Evolutionary conservation across 164 flowering plant species (phyloP), one percentile per base, ranked within the genome.

Genomic region (Kalanchoe fedtschenkoi): DNA sequence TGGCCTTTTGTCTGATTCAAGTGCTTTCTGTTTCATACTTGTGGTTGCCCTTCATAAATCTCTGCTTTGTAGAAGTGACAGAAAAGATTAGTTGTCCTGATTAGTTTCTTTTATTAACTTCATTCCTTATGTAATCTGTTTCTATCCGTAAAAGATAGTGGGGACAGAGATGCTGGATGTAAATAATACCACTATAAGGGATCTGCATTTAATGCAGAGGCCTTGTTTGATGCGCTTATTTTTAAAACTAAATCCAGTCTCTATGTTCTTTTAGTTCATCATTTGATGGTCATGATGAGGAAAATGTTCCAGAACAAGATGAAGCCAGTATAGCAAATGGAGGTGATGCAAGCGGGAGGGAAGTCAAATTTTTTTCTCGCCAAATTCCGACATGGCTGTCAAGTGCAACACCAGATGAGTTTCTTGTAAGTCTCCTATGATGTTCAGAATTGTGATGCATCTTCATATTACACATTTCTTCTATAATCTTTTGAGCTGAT

Each of bases 361-460:
- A 83, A 80, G 73, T 73, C 58, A 81, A 80, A 68, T 29, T 61
- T 59, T 47, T 72, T 42, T 70, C 88, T 64, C 85, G 74, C 67
- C 85, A 76, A 66, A 69, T 82, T 75, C 96, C 97, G 64, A 26
- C 75, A 34, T 93, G 99, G 99, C 93, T 93, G 69, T 76, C 85
- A 29, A 68, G 75, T 71, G 77, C 99, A 34, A 81, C 86, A 42
- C 99, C 99, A 42, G 93, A 91, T 67, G 99, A 91, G 68, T 95
- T 95, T 78, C 70, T 88, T 66, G 99, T 95, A 83, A 47, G 89
- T 21, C 44, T 34, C 41, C 26, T 34, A 58, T 15, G 17, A 4
- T 32, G 35, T 6, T 58, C 61, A 58, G 22, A 34, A 2, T 34
- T 58, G 3, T 22, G 19, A 47, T 47, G 30, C 14, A 22, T 22